These are phyloP conservation scores for Trichosporon sp. DNA, from an alignment of 1,284 basidiomycete species.

Conservation along the genomic window DNA sequence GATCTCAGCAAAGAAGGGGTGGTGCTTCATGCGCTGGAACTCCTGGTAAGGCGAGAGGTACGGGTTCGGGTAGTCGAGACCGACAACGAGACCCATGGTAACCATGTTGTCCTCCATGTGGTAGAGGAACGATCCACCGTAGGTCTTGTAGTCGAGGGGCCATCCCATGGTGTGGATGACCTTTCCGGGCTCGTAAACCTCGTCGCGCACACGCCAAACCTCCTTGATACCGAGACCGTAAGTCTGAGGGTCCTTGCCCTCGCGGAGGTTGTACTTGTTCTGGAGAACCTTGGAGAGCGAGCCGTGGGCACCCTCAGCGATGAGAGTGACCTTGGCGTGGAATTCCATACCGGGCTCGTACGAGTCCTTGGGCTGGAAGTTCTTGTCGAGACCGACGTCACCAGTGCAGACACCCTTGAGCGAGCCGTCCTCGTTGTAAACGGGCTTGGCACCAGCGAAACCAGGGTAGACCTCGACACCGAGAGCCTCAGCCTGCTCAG, in stretches of 20 bases:
- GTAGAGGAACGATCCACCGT: slow-evolving; percentile 93
- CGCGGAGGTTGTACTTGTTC: slow-evolving; percentile 74
- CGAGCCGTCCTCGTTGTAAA: slow-evolving; percentile 70
- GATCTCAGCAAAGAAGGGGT: slow-evolving; percentile 83
- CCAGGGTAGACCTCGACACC: slow-evolving; percentile 98
- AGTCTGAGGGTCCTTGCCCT: slow-evolving; percentile 84
- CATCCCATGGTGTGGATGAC: slow-evolving; percentile 93
- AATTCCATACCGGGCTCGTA: slow-evolving; percentile 99
- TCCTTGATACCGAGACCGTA: slow-evolving; percentile 97
- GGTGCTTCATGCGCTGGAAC: slow-evolving; percentile 97
- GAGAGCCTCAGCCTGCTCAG: slow-evolving; percentile 75
- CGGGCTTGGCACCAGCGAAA: slow-evolving; percentile 83
- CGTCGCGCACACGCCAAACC: slow-evolving; percentile 86
- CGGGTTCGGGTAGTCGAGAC: slow-evolving; percentile 92
- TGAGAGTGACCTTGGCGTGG: slow-evolving; percentile 87
- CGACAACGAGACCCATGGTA: slow-evolving; percentile 87
- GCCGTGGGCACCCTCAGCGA: slow-evolving; percentile 95
- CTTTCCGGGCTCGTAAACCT: slow-evolving; percentile 77
- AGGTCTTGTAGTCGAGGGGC: slow-evolving; percentile 83
- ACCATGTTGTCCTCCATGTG: slow-evolving; percentile 95
- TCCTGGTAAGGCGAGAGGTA: slow-evolving; percentile 91
- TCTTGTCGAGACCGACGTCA: slow-evolving; percentile 87
- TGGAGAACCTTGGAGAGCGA: slow-evolving; percentile 83
- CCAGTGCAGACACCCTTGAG: slow-evolving; percentile 89
- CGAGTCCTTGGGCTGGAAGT: slow-evolving; percentile 76